Base-by-base conservation (phyloP, 1,139 yeast species). In the Taphrina flavorubra region DNA sequence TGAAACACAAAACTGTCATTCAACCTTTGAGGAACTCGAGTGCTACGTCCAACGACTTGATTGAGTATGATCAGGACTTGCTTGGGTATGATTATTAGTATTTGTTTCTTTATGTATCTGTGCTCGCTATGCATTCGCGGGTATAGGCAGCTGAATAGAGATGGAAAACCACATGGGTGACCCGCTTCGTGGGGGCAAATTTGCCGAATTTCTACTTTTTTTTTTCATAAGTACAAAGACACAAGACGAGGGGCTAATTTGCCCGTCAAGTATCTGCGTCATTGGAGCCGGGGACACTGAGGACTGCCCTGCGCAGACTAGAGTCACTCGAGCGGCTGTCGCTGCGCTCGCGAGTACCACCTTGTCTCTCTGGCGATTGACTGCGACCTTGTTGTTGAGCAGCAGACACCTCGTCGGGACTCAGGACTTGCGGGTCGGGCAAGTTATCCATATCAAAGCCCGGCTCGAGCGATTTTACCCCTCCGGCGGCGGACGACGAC, bases 261-360 rank as follows among this genome's bases (percentile, higher is more conserved):
- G 42, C 2, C 11, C 2, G 6, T 39, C 14, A 39, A 39, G 42
- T 39, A 14, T 39, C 42, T 14, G 42, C 42, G 6, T 10, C 34
- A 18, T 34, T 36, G 42, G 16, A 2, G 20, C n/a, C 7, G 13
- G 34, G 55, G 42, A 55, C 65, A 31, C 42, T 46, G 59, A 62
- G 25, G 37, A 62, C 65, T 1, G 65, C 65, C 42, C 37, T 51
- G 6, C 65, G 49, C 18, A 62, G 44, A 51, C 65, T 62, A 14
- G 59, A 51, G 16, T 36, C 51, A 39, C 65, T 60, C 37, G 47
- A 20, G 36, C 42, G 47, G 40, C 59, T 40, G 8, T 44, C 65
- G 10, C 39, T 49, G 5, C 65, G 36, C 51, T n/a, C 36, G 51
- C 53, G 8, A 14, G n/a, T 47, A 16, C 36, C 36, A 14, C 2